Percentiles rank a stretch among this genome's conserved stretches.
These are phyloP conservation scores for Cochlearia excelsa DNA, from an alignment of 345 rosid species.

Conservation along the genomic window DNA sequence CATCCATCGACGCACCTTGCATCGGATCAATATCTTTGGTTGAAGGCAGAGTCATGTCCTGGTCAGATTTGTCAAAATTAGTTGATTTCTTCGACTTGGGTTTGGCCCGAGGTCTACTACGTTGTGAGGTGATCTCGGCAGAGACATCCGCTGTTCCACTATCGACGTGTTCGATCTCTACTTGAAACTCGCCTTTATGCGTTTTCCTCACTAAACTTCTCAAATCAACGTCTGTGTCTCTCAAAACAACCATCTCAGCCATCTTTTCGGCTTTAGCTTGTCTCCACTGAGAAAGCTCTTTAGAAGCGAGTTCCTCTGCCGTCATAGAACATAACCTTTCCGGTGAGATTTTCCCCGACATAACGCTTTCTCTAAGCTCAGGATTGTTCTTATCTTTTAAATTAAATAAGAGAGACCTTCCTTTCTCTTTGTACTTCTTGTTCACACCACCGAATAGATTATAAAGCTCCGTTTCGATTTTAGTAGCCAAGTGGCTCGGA, in stretches of 20 bases:
- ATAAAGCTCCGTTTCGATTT: slow-evolving; percentile 78
- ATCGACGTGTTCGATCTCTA: slow-evolving; percentile 69
- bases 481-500: slow-evolving; percentile 58
- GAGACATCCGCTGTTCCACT: slow-evolving; percentile 60
- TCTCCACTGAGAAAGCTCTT: slow-evolving; percentile 96
- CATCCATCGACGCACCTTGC: slow-evolving; percentile 67
- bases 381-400: slow-evolving; percentile 92
- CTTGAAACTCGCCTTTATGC: slow-evolving; percentile 94
- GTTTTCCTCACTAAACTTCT: slow-evolving; percentile 90
- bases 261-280: slow-evolving; percentile 93
- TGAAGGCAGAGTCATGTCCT: slow-evolving; percentile 59
- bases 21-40: slow-evolving; percentile 47
- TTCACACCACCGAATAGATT: slow-evolving; percentile 90
- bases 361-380: slow-evolving; percentile 80
- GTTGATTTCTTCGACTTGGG: slow-evolving; percentile 19
- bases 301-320: slow-evolving; percentile 96
- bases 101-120: slow-evolving; percentile 29
- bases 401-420: slow-evolving; percentile 86
- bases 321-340: slow-evolving; percentile 80
- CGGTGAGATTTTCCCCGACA: slow-evolving; percentile 72
- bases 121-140: slow-evolving; percentile 41
- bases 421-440: slow-evolving; percentile 94
- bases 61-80: slow-evolving; percentile 32
- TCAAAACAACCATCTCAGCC: slow-evolving; percentile 91
- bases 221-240: slow-evolving; percentile 68